A percentile compares a stretch with the other conserved stretches of the same genome.
phyloP scores from a whole-genome alignment of 192 early-diverging fungal genomes.

The Geosiphon pyriformis region DNA sequence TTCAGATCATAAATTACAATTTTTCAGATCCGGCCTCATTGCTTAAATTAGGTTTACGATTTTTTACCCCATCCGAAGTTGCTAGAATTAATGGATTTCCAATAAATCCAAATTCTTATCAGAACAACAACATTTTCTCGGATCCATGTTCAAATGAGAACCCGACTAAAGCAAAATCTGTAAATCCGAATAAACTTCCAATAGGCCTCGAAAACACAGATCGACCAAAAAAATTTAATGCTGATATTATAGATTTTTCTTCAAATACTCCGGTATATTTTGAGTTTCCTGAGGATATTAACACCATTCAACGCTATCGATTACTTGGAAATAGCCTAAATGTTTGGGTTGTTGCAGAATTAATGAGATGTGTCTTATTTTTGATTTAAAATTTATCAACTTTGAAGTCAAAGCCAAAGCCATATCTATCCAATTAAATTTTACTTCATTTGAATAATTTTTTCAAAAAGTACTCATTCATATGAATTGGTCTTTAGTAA shows the following conservation, averaged over 20 bases:
- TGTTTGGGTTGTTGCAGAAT: slow-evolving; percentile 69
- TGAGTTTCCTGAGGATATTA: slow-evolving; percentile 61
- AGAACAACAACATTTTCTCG: background rate
- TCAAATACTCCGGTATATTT: slow-evolving; percentile 32
- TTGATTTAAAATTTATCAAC: too few species aligned
- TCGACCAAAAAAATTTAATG: slow-evolving; percentile 33
- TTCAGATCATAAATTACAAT: slow-evolving; percentile 47
- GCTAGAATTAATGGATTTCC: slow-evolving; percentile 81
- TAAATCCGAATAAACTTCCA: too few species aligned
- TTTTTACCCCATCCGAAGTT: slow-evolving; percentile 76
- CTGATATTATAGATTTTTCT: slow-evolving; percentile 52
- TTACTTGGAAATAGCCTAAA: slow-evolving; percentile 88
- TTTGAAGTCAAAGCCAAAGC: too few species aligned
- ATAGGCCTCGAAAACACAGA: background rate
- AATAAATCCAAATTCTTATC: slow-evolving; percentile 13
- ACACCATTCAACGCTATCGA: slow-evolving; percentile 61
- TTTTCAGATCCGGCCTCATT: slow-evolving; percentile 60
- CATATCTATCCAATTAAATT: too few species aligned
- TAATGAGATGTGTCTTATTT: slow-evolving; percentile 67
- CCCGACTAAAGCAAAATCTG: background rate
- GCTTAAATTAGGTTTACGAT: slow-evolving; percentile 67
- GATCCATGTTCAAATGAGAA: background rate
- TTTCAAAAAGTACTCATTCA: too few species aligned
- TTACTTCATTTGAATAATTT: too few species aligned
- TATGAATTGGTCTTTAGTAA: too few species aligned